A percentile compares a stretch with the other conserved stretches of the same genome.
phyloP scores from a whole-genome alignment of 257 asterid genomes.

The Nicotiana sylvestris region DNA sequence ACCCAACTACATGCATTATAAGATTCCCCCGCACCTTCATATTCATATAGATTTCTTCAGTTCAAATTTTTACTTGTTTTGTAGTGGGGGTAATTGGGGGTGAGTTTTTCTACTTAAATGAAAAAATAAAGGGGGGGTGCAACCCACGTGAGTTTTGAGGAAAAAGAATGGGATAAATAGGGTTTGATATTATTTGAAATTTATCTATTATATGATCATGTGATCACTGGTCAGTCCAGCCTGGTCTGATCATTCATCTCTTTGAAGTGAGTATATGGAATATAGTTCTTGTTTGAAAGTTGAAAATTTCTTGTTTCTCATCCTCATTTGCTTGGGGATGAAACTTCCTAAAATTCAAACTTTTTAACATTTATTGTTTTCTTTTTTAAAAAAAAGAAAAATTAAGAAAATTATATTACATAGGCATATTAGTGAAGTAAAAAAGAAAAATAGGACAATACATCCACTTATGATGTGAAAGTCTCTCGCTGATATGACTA shows the following conservation, averaged over 20 bases:
- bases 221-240: constrained; percentile 13
- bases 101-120: neutral
- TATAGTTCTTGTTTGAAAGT: neutral
- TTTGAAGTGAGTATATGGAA: constrained; percentile 3
- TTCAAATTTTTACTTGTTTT: constrained; percentile 2
- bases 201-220: neutral
- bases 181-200: neutral
- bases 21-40: neutral
- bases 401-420: neutral
- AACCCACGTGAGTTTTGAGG: constrained; percentile 1
- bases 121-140: constrained; percentile 6
- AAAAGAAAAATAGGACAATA: neutral
- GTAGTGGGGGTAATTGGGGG: neutral
- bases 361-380: neutral
- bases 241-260: constrained; percentile 12
- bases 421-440: too few species aligned
- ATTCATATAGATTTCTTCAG: neutral
- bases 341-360: neutral
- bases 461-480: neutral
- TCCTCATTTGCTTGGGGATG: neutral
- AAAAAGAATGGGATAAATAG: neutral
- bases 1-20: constrained; percentile 6
- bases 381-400: neutral
- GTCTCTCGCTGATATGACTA: neutral
- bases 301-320: neutral